A percentile compares a stretch with the other conserved stretches of the same genome.
These are phyloP conservation scores for Calonectria pauciramosa DNA, from an alignment of 2,329 filamentous ascomycete species.

Conservation along the genomic window DNA sequence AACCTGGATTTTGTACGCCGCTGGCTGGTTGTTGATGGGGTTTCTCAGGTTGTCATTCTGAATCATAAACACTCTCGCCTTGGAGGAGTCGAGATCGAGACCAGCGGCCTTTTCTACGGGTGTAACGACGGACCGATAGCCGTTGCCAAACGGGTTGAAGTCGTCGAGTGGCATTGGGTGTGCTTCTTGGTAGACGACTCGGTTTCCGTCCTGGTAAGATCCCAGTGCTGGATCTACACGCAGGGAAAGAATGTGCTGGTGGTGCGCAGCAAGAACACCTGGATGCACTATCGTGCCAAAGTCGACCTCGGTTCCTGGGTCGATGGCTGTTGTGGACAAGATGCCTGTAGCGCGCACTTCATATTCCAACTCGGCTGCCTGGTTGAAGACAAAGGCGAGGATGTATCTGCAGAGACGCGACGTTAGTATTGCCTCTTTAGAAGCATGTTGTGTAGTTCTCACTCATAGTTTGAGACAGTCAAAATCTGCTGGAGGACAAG, in stretches of 20 bases:
- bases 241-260: slow-evolving; percentile 83
- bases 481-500: slow-evolving; percentile 74
- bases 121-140: slow-evolving; percentile 10
- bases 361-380: slow-evolving; percentile 18
- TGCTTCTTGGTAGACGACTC: slow-evolving; percentile 67
- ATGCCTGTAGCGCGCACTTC: slow-evolving; percentile 33
- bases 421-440: neutral
- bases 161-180: slow-evolving; percentile 25
- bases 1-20: slow-evolving; percentile 19
- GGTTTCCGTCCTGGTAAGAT: slow-evolving; percentile 21
- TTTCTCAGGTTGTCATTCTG: slow-evolving; percentile 19
- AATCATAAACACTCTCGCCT: slow-evolving; percentile 20
- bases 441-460: neutral
- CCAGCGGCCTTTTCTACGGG: slow-evolving; percentile 23
- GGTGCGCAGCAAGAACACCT: slow-evolving; percentile 54
- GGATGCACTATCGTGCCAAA: slow-evolving; percentile 29
- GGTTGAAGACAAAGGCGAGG: slow-evolving; percentile 28
- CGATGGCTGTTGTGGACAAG: slow-evolving; percentile 24
- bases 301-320: slow-evolving; percentile 29
- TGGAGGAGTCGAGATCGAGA: slow-evolving; percentile 18
- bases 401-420: slow-evolving; percentile 10
- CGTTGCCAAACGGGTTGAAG: slow-evolving; percentile 23
- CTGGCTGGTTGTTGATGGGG: slow-evolving; percentile 14
- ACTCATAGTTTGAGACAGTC: slow-evolving; percentile 71
- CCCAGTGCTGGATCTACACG: slow-evolving; percentile 66